Conservation (phyloP, 495 filamentous ascomycete species). For the Talaromyces nanjingensis region DNA sequence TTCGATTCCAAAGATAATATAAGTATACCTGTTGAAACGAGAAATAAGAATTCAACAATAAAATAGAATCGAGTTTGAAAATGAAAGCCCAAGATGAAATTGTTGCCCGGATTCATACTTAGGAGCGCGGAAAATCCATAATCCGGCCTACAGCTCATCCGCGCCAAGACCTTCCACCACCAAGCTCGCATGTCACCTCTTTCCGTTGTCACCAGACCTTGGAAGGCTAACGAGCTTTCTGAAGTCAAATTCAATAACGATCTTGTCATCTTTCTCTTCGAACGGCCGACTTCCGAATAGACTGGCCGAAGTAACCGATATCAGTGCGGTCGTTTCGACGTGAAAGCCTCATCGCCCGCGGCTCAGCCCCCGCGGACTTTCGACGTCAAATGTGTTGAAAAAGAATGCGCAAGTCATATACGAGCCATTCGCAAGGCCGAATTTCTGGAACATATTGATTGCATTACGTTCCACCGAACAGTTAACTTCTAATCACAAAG, state of each 20-base stretch:
- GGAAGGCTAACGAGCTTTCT: background rate
- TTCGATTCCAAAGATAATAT: background rate
- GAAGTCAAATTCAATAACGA: background rate
- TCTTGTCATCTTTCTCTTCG: background rate
- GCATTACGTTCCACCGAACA: background rate
- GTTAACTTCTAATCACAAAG: background rate
- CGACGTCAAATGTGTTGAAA: background rate
- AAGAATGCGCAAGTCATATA: background rate
- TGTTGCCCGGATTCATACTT: background rate
- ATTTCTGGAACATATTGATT: background rate
- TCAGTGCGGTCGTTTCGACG: background rate
- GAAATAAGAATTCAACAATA: background rate
- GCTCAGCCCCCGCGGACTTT: background rate
- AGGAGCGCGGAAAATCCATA: background rate
- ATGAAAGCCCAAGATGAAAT: background rate
- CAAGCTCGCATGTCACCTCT: constrained; percentile 2
- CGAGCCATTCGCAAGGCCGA: background rate
- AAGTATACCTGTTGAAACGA: background rate
- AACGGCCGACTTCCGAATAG: background rate
- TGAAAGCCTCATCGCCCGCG: background rate
- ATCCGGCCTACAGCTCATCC: background rate
- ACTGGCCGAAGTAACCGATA: background rate
- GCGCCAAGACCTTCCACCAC: constrained; percentile 7
- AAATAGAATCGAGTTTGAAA: background rate
- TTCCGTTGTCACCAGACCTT: background rate